These are phyloP conservation scores for Lavandula angustifolia DNA, from an alignment of 257 asterid genomes.

Conservation along the genomic window DNA sequence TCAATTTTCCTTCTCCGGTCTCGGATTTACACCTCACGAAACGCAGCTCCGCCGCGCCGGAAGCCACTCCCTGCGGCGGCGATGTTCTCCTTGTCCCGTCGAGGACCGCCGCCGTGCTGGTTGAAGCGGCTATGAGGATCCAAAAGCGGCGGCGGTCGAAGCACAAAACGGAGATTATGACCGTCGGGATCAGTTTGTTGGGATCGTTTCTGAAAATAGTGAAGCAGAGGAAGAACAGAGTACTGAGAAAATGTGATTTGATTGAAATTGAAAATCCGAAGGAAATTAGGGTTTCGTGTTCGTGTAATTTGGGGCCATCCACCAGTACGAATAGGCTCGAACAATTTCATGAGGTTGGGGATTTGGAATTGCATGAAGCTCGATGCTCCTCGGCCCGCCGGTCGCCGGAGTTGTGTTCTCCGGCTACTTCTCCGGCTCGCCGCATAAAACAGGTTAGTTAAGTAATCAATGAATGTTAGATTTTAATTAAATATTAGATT, in stretches of 20 bases:
- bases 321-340: conserved; percentile 26
- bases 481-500: too few relatives aligned
- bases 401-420: conserved; percentile 61
- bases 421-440: conserved; percentile 72
- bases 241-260: not conserved
- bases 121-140: conserved; percentile 79
- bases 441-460: conserved; percentile 47
- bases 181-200: conserved; percentile 48
- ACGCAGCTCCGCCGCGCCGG: not conserved
- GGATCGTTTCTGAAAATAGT: conserved; percentile 60
- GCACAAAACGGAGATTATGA: conserved; percentile 35
- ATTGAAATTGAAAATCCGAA: not conserved
- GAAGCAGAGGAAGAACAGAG: conserved; percentile 42
- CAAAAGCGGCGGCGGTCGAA: conserved; percentile 49
- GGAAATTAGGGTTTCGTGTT: conserved; percentile 21
- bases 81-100: conserved; percentile 56
- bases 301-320: conserved; percentile 29
- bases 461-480: not conserved
- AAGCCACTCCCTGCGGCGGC: conserved; percentile 24
- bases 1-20: conserved; percentile 30
- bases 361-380: conserved; percentile 14
- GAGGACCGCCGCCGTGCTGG: conserved; percentile 52
- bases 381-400: conserved; percentile 44
- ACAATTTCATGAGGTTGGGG: not conserved
- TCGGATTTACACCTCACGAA: not conserved